Evolutionary conservation across 1,284 basidiomycete genomes (phyloP), one percentile per base, ranked within the genome.

Genomic region (Gomphus bonarii): DNA sequence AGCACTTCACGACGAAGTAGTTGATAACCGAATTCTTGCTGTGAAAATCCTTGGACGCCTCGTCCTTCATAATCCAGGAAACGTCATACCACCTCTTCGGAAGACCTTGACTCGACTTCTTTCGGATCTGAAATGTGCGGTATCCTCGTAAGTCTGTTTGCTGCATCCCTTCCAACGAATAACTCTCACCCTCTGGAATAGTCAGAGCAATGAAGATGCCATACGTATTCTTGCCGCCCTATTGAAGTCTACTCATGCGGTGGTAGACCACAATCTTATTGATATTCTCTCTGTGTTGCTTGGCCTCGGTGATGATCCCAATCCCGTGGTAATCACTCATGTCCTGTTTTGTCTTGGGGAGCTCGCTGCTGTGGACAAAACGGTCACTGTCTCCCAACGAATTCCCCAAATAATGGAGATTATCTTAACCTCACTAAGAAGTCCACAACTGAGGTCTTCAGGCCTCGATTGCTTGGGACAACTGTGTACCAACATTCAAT

Each of bases 401-500:
- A 72, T 78, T 18, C 71, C 75, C 36, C 69, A 73, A 38, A 75
- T 82, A 44, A 73, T 84, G 68, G 65, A 70, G 5, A 70, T 82
- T 14, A 72, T 81, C 44, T 75, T 84, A 61, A 74, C 77, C 53
- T 80, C 80, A 65, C 70, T 84, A 12, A 76, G 78, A 55, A 73
- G 74, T 18, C 64, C 68, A 3, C 68, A 69, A 3, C 68, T 68
- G 1, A 73, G 80, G 31, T 78, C 82, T 61, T 78, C 80, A 0
- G 80, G 81, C 1, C 67, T 84, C 40, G 72, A 75, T 55, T 79
- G 80, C 0, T 72, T 83, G 4, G 80, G 80, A n/a, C 77, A 80
- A 54, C 70, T 84, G 3, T 78, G 77, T 3, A 77, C 75, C 30
- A 79, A 81, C 65, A 78, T 78, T 0, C 79, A 77, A 3, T 75